A percentile compares a stretch with the other conserved stretches of the same genome.
Evolutionary conservation across 2,329 filamentous ascomycete genomes (phyloP).

Genomic region (Plenodomus tracheiphilus): DNA sequence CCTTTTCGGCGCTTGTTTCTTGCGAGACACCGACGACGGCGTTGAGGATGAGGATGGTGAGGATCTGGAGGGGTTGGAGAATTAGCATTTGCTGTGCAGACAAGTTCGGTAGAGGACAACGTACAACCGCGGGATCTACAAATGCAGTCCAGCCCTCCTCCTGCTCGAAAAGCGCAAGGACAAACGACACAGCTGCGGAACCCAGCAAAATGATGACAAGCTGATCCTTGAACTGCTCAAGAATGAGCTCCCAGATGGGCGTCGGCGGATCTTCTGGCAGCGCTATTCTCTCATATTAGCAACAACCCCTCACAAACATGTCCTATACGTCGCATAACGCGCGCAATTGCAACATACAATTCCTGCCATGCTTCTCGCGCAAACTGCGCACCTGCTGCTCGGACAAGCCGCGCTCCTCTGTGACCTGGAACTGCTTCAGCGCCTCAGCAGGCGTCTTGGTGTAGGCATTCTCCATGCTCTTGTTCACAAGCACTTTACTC

Average conservation of each 20-base stretch:
- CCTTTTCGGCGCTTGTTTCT: conserved; percentile 98
- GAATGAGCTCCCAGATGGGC: conserved; percentile 91
- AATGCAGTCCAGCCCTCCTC: conserved; percentile 96
- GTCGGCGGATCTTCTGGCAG: conserved; percentile 91
- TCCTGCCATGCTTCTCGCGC: conserved; percentile 56
- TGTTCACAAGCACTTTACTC: conserved; percentile 6
- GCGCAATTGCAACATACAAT: conserved; percentile 48
- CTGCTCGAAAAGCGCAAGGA: conserved; percentile 89
- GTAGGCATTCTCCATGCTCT: conserved; percentile 59
- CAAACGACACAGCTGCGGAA: conserved; percentile 91
- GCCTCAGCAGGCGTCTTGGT: conserved; percentile 54
- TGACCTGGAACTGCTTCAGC: conserved; percentile 57
- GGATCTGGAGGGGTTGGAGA: conserved; percentile 64
- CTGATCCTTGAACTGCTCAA: conserved; percentile 99
- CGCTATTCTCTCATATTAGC: conserved; percentile 50
- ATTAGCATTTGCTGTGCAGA: conserved; percentile 15
- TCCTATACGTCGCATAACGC: background rate
- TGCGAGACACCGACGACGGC: conserved; percentile 97
- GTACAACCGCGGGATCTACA: conserved; percentile 90
- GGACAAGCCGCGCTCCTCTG: conserved; percentile 55
- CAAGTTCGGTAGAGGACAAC: conserved; percentile 43
- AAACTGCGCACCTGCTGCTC: conserved; percentile 52
- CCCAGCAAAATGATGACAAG: conserved; percentile 92
- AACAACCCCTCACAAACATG: background rate
- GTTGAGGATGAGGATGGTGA: conserved; percentile 96